Evolutionary conservation across 257 asterid species (phyloP).

Genomic region (Jasminum sambac): DNA sequence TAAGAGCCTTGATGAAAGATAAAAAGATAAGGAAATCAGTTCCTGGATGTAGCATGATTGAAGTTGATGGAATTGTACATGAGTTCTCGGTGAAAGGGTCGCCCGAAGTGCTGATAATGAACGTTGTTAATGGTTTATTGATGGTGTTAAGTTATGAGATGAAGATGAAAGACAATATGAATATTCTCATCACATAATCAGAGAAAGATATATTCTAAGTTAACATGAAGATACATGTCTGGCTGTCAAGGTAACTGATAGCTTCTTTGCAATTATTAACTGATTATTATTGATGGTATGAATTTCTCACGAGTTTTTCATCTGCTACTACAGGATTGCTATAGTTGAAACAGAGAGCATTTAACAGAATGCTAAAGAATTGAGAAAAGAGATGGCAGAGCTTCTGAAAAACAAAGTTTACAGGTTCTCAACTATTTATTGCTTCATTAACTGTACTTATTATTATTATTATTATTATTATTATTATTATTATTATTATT

Average conservation of each 20-base stretch:
- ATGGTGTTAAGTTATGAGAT: conserved; percentile 43
- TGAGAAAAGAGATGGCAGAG: background rate
- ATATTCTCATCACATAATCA: conserved; percentile 12
- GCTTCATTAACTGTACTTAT: background rate
- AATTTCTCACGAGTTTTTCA: background rate
- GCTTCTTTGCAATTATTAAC: background rate
- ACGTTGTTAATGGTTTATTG: conserved; percentile 35
- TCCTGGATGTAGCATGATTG: conserved; percentile 72
- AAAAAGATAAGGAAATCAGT: conserved; percentile 47
- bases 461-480: no score
- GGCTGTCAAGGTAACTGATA: background rate
- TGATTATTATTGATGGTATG: no score
- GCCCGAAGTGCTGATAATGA: conserved; percentile 37
- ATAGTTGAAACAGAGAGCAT: background rate
- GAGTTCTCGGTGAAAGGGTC: conserved; percentile 72
- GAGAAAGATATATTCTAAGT: background rate
- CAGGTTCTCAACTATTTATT: background rate
- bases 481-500: no score
- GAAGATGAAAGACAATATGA: conserved; percentile 35
- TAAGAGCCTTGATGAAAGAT: conserved; percentile 58
- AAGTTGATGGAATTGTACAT: conserved; percentile 56
- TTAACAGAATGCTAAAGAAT: background rate
- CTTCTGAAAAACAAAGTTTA: background rate
- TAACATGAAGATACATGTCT: conserved; percentile 4
- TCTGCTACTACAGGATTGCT: background rate